Evolutionary conservation across 495 filamentous ascomycete species (phyloP), one percentile per base, ranked within the genome.

Genomic region (Aspergillus conjunctus): DNA sequence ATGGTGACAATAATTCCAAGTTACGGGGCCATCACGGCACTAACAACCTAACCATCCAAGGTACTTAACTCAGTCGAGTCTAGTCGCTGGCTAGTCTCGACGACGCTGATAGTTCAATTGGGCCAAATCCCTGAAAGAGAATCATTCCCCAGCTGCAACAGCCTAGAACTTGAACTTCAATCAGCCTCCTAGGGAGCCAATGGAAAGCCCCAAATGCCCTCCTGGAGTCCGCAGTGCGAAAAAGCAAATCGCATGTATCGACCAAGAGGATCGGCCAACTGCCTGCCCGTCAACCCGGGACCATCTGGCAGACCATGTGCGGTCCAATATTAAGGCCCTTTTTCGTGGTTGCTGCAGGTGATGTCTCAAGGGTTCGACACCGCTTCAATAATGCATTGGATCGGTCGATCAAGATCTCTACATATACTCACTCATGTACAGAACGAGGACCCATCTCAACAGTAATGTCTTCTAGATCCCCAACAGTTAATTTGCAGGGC

Each of bases 111-210:
- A 30, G 49, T 32, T 30, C 49, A 51, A 21, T 26, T 51, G 49
- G 49, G 26, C 30, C 26, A 26, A 32, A 32, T 30, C 49, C 14
- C 21, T 51, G 22, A 17, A 48, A 6, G 39, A 14, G 26, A 26
- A 26, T 26, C 26, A 26, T 26, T 11, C 51, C 61, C 50, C 30
- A 26, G 55, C 50, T 53, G 54, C 43, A 49, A 54, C 54, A 63
- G 60, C 60, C 60, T 53, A 62, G 60, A 62, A 45, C 60, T 46
- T 50, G 18, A 31, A 50, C 22, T 39, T 32, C 31, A 45, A 22
- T 41, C 17, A 41, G 33, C n/a, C 52, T 22, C n/a, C 10, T 6
- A 46, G 41, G 21, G 33, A 54, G 48, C 60, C 60, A 62, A 62
- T 62, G 49, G 48, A 30, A 65, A 58, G 43, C 11, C 22, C 21